A percentile compares a stretch with the other conserved stretches of the same genome.
These are phyloP conservation scores for Hymenoscyphus repandus DNA, from an alignment of 2,329 filamentous ascomycete genomes.

Conservation along the genomic window DNA sequence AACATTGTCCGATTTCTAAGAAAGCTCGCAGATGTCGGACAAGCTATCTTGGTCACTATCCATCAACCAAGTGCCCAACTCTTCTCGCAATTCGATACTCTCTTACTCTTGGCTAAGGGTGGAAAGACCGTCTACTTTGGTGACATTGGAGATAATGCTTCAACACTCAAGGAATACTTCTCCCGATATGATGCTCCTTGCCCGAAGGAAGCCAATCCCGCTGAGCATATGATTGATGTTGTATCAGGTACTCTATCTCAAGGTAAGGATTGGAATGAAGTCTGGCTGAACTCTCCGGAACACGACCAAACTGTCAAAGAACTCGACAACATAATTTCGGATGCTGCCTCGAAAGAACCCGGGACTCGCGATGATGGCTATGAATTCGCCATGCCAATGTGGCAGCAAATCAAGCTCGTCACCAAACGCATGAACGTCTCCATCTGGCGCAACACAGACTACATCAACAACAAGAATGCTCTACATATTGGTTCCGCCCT, in stretches of 20 bases:
- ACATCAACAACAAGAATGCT: slow-evolving; percentile 42
- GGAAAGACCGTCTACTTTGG: slow-evolving; percentile 67
- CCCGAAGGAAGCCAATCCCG: slow-evolving; percentile 37
- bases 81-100: slow-evolving; percentile 52
- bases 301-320: slow-evolving; percentile 48
- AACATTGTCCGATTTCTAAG: slow-evolving; percentile 57
- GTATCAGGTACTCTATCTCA: slow-evolving; percentile 45
- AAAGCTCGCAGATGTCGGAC: slow-evolving; percentile 51
- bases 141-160: slow-evolving; percentile 55
- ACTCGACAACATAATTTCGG: slow-evolving; percentile 52
- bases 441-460: slow-evolving; percentile 60
- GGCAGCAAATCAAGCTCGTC: slow-evolving; percentile 36
- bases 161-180: slow-evolving; percentile 57
- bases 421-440: slow-evolving; percentile 35
- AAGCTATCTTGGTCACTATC: slow-evolving; percentile 50
- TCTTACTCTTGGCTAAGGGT: slow-evolving; percentile 59
- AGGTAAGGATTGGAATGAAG: slow-evolving; percentile 59
- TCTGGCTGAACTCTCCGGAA: slow-evolving; percentile 59
- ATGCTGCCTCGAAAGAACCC: slow-evolving; percentile 34
- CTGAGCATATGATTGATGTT: slow-evolving; percentile 41
- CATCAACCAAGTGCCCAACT: slow-evolving; percentile 50
- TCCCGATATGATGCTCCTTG: slow-evolving; percentile 42
- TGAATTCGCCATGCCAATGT: slow-evolving; percentile 47
- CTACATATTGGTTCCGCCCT: slow-evolving; percentile 50
- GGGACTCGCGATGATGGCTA: slow-evolving; percentile 37